These are phyloP conservation scores for Porogramme epimiltina DNA, from an alignment of 1,284 basidiomycete genomes.

Conservation along the genomic window DNA sequence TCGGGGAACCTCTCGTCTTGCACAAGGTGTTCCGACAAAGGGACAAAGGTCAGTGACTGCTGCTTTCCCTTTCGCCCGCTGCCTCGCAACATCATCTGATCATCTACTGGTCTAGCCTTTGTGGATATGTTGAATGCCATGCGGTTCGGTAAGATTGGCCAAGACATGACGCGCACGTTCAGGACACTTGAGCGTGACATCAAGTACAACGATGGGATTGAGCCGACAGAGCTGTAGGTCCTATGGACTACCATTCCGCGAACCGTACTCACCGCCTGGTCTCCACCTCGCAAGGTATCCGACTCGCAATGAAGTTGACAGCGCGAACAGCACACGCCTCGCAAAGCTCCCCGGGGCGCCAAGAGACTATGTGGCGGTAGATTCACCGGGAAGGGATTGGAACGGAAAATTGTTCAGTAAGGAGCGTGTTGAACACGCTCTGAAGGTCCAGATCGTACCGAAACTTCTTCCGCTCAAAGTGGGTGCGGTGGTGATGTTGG, in stretches of 20 bases:
- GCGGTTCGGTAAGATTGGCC: conserved; percentile 57
- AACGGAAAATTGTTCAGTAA: conserved; percentile 14
- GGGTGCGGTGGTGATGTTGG: conserved; percentile 47
- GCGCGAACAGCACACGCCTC: conserved; percentile 54
- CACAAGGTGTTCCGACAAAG: conserved; percentile 47
- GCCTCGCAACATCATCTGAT: too few species aligned
- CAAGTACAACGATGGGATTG: conserved; percentile 70
- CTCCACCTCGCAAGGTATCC: conserved; percentile 52
- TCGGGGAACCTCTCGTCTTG: conserved; percentile 39
- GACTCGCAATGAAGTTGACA: conserved; percentile 59
- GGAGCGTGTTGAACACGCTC: conserved; percentile 25
- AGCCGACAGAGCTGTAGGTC: conserved; percentile 78
- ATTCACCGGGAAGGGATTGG: conserved; percentile 34
- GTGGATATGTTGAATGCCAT: conserved; percentile 76
- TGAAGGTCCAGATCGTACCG: conserved; percentile 34
- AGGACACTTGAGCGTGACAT: conserved; percentile 61
- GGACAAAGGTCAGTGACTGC: conserved; percentile 64
- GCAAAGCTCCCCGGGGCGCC: conserved; percentile 27
- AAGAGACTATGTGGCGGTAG: conserved; percentile 39
- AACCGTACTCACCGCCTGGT: too few species aligned
- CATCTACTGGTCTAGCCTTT: conserved; percentile 45
- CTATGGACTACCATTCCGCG: too few species aligned
- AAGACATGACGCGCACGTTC: conserved; percentile 55
- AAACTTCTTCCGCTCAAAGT: conserved; percentile 35
- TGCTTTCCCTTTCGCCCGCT: too few species aligned